phyloP scores from a whole-genome alignment of 306 rosid species.

The Leucaena leucocephala region DNA sequence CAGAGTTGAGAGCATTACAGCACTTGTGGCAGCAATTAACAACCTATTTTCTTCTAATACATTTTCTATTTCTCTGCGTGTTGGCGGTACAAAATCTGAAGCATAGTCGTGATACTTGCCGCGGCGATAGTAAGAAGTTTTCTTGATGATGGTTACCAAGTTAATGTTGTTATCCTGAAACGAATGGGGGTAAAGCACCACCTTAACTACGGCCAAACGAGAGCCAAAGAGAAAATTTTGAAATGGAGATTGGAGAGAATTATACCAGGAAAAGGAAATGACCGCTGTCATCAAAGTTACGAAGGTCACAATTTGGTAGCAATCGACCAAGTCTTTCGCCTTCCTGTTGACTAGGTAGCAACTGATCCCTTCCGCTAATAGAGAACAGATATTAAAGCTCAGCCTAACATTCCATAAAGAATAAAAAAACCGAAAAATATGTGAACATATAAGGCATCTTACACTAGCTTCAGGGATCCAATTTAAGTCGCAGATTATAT shows the following conservation, averaged over 20 bases:
- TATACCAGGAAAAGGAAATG: slow-evolving; percentile 88
- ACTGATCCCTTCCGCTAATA: slow-evolving; percentile 69
- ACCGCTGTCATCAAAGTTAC: slow-evolving; percentile 63
- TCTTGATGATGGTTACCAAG: slow-evolving; percentile 69
- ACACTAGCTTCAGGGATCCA: neutral
- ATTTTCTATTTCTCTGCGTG: slow-evolving; percentile 52
- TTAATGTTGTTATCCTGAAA: slow-evolving; percentile 74
- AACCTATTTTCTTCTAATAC: slow-evolving; percentile 53
- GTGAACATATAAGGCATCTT: neutral
- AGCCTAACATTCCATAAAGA: slow-evolving; percentile 33
- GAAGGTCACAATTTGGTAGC: slow-evolving; percentile 63
- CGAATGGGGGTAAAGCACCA: neutral
- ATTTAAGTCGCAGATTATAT: neutral
- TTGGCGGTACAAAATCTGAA: slow-evolving; percentile 75
- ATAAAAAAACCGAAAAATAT: slow-evolving; percentile 28
- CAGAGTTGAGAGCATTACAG: slow-evolving; percentile 84
- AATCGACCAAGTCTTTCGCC: slow-evolving; percentile 55
- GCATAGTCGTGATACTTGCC: slow-evolving; percentile 61
- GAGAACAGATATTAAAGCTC: slow-evolving; percentile 33
- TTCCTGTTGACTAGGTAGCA: slow-evolving; percentile 76
- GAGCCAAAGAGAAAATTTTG: neutral
- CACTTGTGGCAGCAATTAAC: slow-evolving; percentile 47
- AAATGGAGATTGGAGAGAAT: slow-evolving; percentile 26
- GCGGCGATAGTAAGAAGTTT: slow-evolving; percentile 70
- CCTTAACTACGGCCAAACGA: slow-evolving; percentile 6